Evolutionary conservation across 139 green algal genomes (phyloP), one percentile per base, ranked within the genome.

Genomic region (Desmodesmus armatus): DNA sequence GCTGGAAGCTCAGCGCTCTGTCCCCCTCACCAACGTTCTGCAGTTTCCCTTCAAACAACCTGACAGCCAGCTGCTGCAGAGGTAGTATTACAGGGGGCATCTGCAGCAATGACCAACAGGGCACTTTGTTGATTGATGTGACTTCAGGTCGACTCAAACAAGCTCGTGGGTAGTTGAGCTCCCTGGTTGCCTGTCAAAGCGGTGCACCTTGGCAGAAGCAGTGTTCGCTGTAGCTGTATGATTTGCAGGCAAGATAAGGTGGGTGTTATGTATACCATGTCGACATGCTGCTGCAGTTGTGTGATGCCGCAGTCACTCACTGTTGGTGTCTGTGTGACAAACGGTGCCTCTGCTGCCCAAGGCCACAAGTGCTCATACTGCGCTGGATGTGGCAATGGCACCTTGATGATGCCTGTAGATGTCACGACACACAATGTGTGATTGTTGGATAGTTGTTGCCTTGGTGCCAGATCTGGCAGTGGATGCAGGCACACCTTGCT

Each of bases 351-450:
- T 65, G 27, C 25, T 1, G 72, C 43, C 72, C 72, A 79, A 21
- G 21, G 43, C 17, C 65, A 29, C 5, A 79, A 29, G 72, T 65
- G 44, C n/a, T 51, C 35, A 1, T 79, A 43, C 11, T 79, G 72
- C n/a, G 72, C 72, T 79, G 72, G 72, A 19, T 79, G 72, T n/a
- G 72, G 72, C 72, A 79, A 65, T n/a, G 43, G 43, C 43, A 79
- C 3, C 44, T 79, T 79, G n/a, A 79, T n/a, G 6, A 79, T 35
- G 72, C 72, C 72, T 79, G 72, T 1, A 77, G 17, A n/a, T n/a
- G n/a, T n/a, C n/a, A n/a, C n/a, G n/a, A n/a, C n/a, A n/a, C n/a
- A n/a, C n/a, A n/a, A n/a, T n/a, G n/a, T n/a, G n/a, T n/a, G n/a
- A n/a, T n/a, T n/a, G n/a, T n/a, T n/a, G n/a, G n/a, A n/a, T n/a